Conservation (phyloP, 495 filamentous ascomycete genomes). For the Cercophora sp. region DNA sequence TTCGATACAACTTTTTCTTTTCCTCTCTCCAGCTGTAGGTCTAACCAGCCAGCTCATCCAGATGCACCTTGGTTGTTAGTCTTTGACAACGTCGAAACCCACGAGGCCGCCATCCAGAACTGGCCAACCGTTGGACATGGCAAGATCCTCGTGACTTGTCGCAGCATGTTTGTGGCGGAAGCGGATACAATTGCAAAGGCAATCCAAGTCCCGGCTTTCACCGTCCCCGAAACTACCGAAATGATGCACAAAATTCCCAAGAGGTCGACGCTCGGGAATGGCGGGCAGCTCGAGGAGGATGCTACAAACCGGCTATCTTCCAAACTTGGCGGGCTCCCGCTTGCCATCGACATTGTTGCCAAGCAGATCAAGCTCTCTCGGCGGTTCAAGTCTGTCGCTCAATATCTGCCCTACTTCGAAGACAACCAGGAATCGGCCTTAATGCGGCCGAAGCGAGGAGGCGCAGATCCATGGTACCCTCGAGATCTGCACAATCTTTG, state of each 20-base stretch:
- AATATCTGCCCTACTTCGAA: background rate
- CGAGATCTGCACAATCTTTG: slow-evolving; percentile 1
- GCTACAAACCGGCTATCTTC: background rate
- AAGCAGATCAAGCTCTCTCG: slow-evolving; percentile 2
- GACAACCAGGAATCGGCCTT: background rate
- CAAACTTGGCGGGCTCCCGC: slow-evolving; percentile 2
- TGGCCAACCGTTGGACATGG: background rate
- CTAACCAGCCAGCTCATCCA: background rate
- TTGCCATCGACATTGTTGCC: background rate
- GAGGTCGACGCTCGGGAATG: background rate
- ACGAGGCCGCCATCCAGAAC: slow-evolving; percentile 1
- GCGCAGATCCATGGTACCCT: background rate
- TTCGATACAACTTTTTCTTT: background rate
- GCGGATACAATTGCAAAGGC: background rate
- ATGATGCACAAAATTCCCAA: background rate
- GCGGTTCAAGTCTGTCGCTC: background rate
- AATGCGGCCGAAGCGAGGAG: background rate
- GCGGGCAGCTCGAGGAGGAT: background rate
- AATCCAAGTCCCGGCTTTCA: slow-evolving; percentile 1
- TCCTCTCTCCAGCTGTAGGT: background rate
- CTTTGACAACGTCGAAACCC: background rate
- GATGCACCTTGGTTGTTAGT: slow-evolving; percentile 1
- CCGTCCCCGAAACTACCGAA: background rate
- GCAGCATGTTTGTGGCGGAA: background rate
- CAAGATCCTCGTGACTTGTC: slow-evolving; percentile 4